Evolutionary conservation across 2,329 filamentous ascomycete genomes (phyloP).

Genomic region (Alternaria brassicae): DNA sequence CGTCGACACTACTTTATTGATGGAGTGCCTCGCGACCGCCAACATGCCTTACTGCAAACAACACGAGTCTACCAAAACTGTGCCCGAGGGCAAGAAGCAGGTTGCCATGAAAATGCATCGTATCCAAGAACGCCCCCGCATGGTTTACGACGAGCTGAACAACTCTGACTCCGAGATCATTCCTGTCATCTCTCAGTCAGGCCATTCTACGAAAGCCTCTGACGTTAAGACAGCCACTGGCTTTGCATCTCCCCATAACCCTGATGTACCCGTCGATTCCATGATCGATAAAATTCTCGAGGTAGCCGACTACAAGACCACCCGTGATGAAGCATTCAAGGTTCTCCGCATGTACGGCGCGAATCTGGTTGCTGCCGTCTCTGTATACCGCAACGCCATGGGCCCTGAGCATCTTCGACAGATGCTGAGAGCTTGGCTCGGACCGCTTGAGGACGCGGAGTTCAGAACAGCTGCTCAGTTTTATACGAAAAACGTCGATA

Average conservation of each 20-base stretch:
- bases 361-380: background rate
- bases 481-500: background rate
- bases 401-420: background rate
- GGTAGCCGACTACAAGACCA: background rate
- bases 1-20: background rate
- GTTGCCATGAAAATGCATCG: too few species aligned
- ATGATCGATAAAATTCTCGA: background rate
- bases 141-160: background rate
- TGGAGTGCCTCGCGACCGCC: background rate
- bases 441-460: background rate
- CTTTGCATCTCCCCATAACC: background rate
- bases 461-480: background rate
- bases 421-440: background rate
- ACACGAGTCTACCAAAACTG: background rate
- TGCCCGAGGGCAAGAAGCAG: background rate
- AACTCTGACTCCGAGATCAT: background rate
- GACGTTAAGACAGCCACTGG: background rate
- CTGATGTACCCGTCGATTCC: background rate
- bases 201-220: background rate
- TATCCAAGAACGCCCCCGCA: background rate
- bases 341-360: slow-evolving; percentile 3
- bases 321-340: background rate
- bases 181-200: background rate
- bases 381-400: background rate
- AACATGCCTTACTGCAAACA: background rate